Evolutionary conservation across 1,284 basidiomycete genomes (phyloP).

Genomic region (Fomitopsis palustris): DNA sequence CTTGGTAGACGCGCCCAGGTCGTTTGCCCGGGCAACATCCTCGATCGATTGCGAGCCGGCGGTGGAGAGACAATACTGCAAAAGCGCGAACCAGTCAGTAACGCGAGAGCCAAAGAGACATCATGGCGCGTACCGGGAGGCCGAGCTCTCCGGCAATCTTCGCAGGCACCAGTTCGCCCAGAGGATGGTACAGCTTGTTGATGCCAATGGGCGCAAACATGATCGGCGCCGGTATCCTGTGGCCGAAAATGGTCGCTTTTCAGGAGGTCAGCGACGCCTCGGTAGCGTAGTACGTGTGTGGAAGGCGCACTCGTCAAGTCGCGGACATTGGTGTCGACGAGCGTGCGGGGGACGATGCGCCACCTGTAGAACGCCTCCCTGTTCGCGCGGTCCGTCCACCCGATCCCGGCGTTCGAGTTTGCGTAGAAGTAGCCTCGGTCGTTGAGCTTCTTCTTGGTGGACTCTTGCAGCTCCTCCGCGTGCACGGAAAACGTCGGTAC

Average conservation of each 20-base stretch:
- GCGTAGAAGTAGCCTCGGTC: slow-evolving; percentile 54
- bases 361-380: slow-evolving; percentile 48
- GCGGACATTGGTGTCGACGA: slow-evolving; percentile 56
- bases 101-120: neutral
- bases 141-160: slow-evolving; percentile 53
- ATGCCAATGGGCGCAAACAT: slow-evolving; percentile 58
- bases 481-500: slow-evolving; percentile 41
- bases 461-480: slow-evolving; percentile 46
- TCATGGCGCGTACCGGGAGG: slow-evolving; percentile 34
- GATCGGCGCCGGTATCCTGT: slow-evolving; percentile 50
- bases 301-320: slow-evolving; percentile 43
- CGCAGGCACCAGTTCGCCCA: slow-evolving; percentile 52
- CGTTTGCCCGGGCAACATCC: slow-evolving; percentile 48
- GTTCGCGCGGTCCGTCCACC: slow-evolving; percentile 54
- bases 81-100: neutral
- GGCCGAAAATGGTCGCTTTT: slow-evolving; percentile 51
- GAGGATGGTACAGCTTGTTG: slow-evolving; percentile 50
- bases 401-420: slow-evolving; percentile 53
- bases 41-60: slow-evolving; percentile 52
- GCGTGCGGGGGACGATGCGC: slow-evolving; percentile 54
- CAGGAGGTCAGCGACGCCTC: neutral
- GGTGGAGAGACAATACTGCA: slow-evolving; percentile 52
- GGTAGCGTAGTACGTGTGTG: neutral
- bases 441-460: slow-evolving; percentile 48
- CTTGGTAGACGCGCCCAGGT: slow-evolving; percentile 32